Conservation (phyloP, 768 basidiomycete species). For the Amanita pseudoporphyria region DNA sequence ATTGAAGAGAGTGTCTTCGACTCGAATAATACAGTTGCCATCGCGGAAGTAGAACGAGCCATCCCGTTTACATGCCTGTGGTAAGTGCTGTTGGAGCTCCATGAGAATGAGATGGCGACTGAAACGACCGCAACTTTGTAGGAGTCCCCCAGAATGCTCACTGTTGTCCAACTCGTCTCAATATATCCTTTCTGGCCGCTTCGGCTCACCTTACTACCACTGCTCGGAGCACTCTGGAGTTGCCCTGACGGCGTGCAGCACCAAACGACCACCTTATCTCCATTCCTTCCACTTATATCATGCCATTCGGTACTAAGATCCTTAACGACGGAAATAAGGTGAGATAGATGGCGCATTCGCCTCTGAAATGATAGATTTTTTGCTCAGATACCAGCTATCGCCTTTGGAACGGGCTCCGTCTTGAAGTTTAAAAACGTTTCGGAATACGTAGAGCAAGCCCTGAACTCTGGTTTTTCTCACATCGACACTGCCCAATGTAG, state of each 20-base stretch:
- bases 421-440: slow-evolving; percentile 39
- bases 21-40: slow-evolving; percentile 57
- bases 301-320: slow-evolving; percentile 29
- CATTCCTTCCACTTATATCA: slow-evolving; percentile 9
- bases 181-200: too few relatives aligned
- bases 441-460: slow-evolving; percentile 43
- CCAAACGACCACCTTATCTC: too few relatives aligned
- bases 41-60: slow-evolving; percentile 54
- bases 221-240: too few relatives aligned
- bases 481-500: slow-evolving; percentile 53
- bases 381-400: slow-evolving; percentile 48
- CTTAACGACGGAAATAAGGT: slow-evolving; percentile 35
- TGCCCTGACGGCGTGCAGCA: too few relatives aligned
- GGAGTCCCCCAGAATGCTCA: too few relatives aligned
- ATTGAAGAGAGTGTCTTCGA: slow-evolving; percentile 60
- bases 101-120: background rate
- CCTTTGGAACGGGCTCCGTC: slow-evolving; percentile 50
- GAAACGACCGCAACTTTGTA: too few relatives aligned
- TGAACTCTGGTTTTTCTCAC: slow-evolving; percentile 53
- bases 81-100: background rate
- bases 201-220: too few relatives aligned
- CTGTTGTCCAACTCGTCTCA: background rate
- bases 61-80: slow-evolving; percentile 27
- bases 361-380: background rate
- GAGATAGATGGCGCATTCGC: background rate